Evolutionary conservation across 805 yeast species (phyloP).

Genomic region (Saccharomycopsis capsularis): DNA sequence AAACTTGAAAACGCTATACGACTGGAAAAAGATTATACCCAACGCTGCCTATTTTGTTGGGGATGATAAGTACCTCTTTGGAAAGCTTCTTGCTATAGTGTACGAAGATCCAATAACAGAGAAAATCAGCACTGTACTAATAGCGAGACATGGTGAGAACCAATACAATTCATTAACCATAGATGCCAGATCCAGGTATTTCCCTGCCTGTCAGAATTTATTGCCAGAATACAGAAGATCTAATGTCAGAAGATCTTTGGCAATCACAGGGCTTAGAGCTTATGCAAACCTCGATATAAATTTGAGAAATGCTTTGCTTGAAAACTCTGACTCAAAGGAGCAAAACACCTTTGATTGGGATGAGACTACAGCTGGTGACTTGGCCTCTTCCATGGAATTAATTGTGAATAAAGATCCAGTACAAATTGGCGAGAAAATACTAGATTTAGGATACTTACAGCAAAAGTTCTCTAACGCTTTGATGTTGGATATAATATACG

Average conservation of each 20-base stretch:
- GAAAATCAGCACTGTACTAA: constrained; percentile 45
- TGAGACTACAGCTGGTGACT: constrained; percentile 76
- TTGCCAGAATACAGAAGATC: constrained; percentile 40
- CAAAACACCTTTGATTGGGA: constrained; percentile 46
- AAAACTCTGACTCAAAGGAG: neutral
- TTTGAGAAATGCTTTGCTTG: constrained; percentile 21
- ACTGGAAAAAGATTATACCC: constrained; percentile 40
- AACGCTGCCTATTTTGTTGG: constrained; percentile 49
- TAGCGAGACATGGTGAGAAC: constrained; percentile 63
- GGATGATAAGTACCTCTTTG: constrained; percentile 40
- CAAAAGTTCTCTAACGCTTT: constrained; percentile 42
- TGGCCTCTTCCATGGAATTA: constrained; percentile 60
- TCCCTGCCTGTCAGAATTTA: constrained; percentile 72
- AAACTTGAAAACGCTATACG: constrained; percentile 23
- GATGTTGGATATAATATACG: constrained; percentile 70
- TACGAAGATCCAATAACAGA: constrained; percentile 41
- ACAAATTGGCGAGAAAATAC: constrained; percentile 49
- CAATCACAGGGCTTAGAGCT: constrained; percentile 63
- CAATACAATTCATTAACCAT: constrained; percentile 53
- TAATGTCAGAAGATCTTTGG: constrained; percentile 66
- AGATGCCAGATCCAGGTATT: constrained; percentile 56
- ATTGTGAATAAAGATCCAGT: constrained; percentile 46
- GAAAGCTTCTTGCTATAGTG: constrained; percentile 41
- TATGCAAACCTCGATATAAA: constrained; percentile 47
- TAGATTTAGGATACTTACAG: constrained; percentile 53